Evolutionary conservation across 2,329 filamentous ascomycete species (phyloP), one percentile per base, ranked within the genome.

Genomic region (Colletotrichum sp.): DNA sequence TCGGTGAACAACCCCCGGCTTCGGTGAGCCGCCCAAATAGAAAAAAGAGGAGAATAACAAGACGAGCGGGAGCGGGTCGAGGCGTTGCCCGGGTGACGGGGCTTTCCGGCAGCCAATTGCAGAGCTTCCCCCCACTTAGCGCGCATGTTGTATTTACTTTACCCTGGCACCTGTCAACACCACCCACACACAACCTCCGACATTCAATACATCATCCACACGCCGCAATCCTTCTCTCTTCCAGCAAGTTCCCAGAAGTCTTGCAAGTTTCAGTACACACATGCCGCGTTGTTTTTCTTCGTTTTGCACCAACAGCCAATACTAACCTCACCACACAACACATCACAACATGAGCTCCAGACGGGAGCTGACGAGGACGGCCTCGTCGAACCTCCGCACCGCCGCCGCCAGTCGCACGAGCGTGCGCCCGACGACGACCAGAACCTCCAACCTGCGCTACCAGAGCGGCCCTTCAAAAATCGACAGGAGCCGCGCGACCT

Each of bases 401-500:
- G 76, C 76, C 32, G 70, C 77, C 36, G 44, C 72, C 4, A 71
- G 64, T 34, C 75, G 75, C 55, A 32, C 59, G 29, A 72, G 69
- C 72, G 27, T 71, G 67, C 75, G 77, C 29, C 70, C 77, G 34
- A 57, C 73, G 62, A 71, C 75, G 16, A 69, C 77, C 15, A 75
- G 77, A 29, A 75, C 71, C 57, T 78, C 77, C n/a, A 77, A 72
- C 15, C 36, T 78, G 44, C 76, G 77, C 13, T 77, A 77, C 22
- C 76, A 77, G 19, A 30, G 71, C 19, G 66, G 72, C 22, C 71
- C 77, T 5, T 77, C 76, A 12, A 75, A 57, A 34, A 80, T 84
- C 62, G 84, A 86, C 34, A 84, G 86, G 27, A 81, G 81, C 59
- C 85, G 87, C 63, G 88, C 93, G 32, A 86, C 89, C 15, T 96